Evolutionary conservation across 495 filamentous ascomycete genomes (phyloP).

Genomic region (Daldinia concentrica): DNA sequence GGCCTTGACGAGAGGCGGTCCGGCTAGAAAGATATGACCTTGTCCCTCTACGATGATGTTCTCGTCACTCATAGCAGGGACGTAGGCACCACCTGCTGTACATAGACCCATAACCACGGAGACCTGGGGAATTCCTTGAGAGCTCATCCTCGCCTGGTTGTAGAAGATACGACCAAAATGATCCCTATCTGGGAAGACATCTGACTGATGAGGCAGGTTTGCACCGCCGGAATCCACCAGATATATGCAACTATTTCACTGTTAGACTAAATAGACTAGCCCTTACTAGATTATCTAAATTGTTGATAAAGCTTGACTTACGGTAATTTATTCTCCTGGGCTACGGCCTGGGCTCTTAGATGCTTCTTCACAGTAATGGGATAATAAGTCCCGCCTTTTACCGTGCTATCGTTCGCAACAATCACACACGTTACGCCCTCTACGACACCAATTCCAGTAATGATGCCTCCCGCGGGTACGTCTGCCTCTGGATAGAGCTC

Average conservation of each 20-base stretch:
- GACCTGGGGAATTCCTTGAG: slow-evolving; percentile 88
- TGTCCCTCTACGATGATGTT: slow-evolving; percentile 95
- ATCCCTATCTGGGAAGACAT: slow-evolving; percentile 94
- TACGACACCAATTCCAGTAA: slow-evolving; percentile 90
- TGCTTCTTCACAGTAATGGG: slow-evolving; percentile 99
- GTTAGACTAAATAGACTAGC: slow-evolving; percentile 14
- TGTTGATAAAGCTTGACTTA: slow-evolving; percentile 43
- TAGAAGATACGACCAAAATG: slow-evolving; percentile 99
- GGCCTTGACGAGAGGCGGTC: slow-evolving; percentile 94
- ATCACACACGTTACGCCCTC: slow-evolving; percentile 93
- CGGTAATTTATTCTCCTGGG: slow-evolving; percentile 81
- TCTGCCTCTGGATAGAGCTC: slow-evolving; percentile 83
- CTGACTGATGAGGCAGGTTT: slow-evolving; percentile 94
- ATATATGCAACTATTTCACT: slow-evolving; percentile 76
- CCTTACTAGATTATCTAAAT: neutral
- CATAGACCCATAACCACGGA: slow-evolving; percentile 98
- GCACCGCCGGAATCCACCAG: slow-evolving; percentile 96
- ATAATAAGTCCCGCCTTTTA: slow-evolving; percentile 99
- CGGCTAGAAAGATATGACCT: slow-evolving; percentile 95
- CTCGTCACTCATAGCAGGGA: slow-evolving; percentile 97
- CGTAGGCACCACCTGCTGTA: slow-evolving; percentile 94
- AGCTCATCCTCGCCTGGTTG: slow-evolving; percentile 95
- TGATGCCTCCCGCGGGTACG: slow-evolving; percentile 80
- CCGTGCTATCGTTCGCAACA: slow-evolving; percentile 96
- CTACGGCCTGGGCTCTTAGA: slow-evolving; percentile 89